Base-by-base conservation (phyloP, 441 rosid species). In the Raphanus hybrid region DNA sequence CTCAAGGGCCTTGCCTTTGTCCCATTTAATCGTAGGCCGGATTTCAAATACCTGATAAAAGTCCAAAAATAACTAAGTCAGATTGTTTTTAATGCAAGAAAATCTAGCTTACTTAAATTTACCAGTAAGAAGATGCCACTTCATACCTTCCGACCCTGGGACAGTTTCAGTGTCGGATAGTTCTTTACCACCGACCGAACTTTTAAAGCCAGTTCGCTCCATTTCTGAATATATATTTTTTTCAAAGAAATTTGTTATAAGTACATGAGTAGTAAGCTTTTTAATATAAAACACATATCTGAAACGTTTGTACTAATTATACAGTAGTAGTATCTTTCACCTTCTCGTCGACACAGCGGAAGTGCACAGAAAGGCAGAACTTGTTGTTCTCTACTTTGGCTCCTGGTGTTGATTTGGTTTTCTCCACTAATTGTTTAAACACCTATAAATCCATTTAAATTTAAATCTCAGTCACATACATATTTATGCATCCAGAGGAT, bases 1-100 rank as follows among this genome's bases (percentile, higher is more conserved):
- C 76, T 91, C 99, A 75, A 95, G 97, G 65, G 99, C 99, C 85
- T 92, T 90, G 63, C 99, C 99, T 84, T 95, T 95, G 89, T 95
- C 94, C 99, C 99, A 95, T 79, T 92, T 87, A 70, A 92, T 88
- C 4, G 83, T 84, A 1, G 99, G 99, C 35, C 99, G 93, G 69
- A 95, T 88, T 85, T 95, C 99, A 12, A 95, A 67, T 14, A 95
- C 99, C 98, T 94, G 75, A 18, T 73, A 12, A 10, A 57, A 73
- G 15, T 26, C 67, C 57, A 20, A 35, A 71, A 41, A 67, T 20
- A 1, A 29, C 10, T 50, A 20, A 37, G 18, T 39, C 10, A 65
- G 5, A 6, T 18, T 29, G 43, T 1, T 71, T 16, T 2, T 3
- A 48, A 1, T 29, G 8, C 14, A 16, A 72, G 7, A 14, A 68